Base-by-base conservation (phyloP, 2,329 filamentous ascomycete genomes). In the Geoglossum cookeanum region DNA sequence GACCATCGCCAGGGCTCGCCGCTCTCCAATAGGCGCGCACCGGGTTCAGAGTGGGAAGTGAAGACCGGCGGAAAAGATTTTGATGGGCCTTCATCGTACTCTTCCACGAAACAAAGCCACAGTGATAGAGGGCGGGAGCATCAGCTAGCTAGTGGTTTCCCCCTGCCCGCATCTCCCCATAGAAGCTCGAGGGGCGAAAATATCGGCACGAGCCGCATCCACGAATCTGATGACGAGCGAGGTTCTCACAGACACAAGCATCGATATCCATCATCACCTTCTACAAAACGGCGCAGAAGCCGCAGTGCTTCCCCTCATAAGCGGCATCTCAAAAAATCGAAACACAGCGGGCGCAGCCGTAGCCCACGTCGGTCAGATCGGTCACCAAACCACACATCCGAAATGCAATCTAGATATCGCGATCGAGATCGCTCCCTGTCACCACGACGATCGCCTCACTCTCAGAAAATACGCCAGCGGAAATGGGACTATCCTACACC, bases 221-320 rank as follows among this genome's bases (percentile, higher is more conserved):
- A 53, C 4, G 35, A 53, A 45, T 44, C 45, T 32, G 48, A 45
- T 17, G 56, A 58, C n/a, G 56, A 55, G 30, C 56, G 39, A 45
- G 49, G 33, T 32, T 15, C 37, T 32, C 37, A 58, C 51, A 32
- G 51, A 30, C 48, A 51, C 15, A 54, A 55, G 49, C 37, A 42
- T 45, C 56, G 47, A 37, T 32, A 59, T 29, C 55, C 52, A 7
- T 47, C 63, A 56, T 65, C 64, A 58, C 63, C 63, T 33, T 63
- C 66, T 57, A 63, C 63, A 35, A 70, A 71, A 65, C 66, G 69
- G 55, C 68, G 68, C 61, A 67, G 70, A 60, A 72, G 67, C 57
- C 67, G 69, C 58, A 72, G 69, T 60, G 68, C 69, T 57, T 72
- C 71, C 33, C 69, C 63, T 56, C 55, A 68, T 49, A 64, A 63